A percentile compares a stretch with the other conserved stretches of the same genome.
Evolutionary conservation across 345 rosid genomes (phyloP).

Genomic region (Hevea brasiliensis): DNA sequence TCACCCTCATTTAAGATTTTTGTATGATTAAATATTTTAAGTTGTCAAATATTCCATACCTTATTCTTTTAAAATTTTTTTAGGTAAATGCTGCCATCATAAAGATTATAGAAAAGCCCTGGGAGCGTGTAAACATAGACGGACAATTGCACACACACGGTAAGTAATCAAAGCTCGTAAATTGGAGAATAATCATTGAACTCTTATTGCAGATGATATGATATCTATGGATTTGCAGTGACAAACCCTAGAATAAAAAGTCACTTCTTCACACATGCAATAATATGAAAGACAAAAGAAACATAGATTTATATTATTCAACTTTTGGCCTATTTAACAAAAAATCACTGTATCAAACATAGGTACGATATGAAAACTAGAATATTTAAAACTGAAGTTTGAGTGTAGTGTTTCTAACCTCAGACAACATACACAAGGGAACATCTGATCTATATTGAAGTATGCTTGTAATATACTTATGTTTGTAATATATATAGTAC

Average conservation of each 20-base stretch:
- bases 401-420: not conserved
- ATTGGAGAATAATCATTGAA: not conserved
- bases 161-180: not conserved
- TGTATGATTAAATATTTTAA: not conserved
- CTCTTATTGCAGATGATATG: not conserved
- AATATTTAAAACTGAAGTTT: too few species aligned
- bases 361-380: not conserved
- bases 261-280: not conserved
- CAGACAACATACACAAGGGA: not conserved
- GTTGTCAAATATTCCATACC: not conserved
- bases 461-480: too few species aligned
- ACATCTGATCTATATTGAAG: not conserved
- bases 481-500: not conserved
- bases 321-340: not conserved
- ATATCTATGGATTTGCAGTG: not conserved
- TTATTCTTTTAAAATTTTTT: not conserved
- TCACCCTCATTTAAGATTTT: not conserved
- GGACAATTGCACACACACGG: constrained; percentile 86
- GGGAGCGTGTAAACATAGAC: constrained; percentile 73
- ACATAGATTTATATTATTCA: not conserved
- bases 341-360: not conserved
- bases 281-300: not conserved
- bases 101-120: constrained; percentile 82
- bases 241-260: not conserved
- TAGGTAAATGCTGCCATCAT: constrained; percentile 76